Base-by-base conservation (phyloP, 495 filamentous ascomycete genomes). In the Achaetomiella virescens region DNA sequence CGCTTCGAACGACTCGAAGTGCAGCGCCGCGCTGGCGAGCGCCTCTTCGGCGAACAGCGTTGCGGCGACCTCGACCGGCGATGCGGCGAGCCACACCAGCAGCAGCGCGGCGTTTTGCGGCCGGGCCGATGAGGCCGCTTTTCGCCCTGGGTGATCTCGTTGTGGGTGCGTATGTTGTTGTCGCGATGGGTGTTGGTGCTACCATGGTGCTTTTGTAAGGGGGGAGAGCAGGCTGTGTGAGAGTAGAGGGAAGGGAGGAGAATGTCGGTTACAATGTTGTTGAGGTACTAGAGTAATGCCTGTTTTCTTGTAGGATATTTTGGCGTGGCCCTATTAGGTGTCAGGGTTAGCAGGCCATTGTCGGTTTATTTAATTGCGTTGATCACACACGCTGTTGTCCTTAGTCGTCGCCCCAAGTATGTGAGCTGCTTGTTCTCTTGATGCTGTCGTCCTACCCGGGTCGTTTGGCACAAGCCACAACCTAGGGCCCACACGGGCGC, bases 171-270 rank as follows among this genome's bases (percentile, higher is more conserved):
- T 95, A 92, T 63, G 64, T 85, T 27, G 61, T 86, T 37, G 80
- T 79, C 31, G 89, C 89, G 24, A 71, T 84, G 63, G 69, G 82
- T 27, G 80, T 85, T 36, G 90, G 88, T 63, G 80, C 77, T 52
- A 83, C 79, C 49, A 91, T 95, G 88, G 75, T 92, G 52, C 64
- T 90, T 61, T 70, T 95, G 70, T 95, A 86, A 80, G 20, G 17
- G 43, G n/a, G n/a, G 24, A 21, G 24, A 14, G 15, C 0, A 10
- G 25, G 29, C n/a, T 20, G 18, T 25, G 9, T 9, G 2, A 11
- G 17, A 22, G 18, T 15, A 20, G 1, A 14, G 15, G 20, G 14
- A 11, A 21, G 6, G 14, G 36, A 0, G 17, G 35, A n/a, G 21
- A 12, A 22, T 35, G 6, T 24, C 24, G 43, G 25, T 46, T 25